Evolutionary conservation across 805 yeast species (phyloP), one percentile per base, ranked within the genome.

Genomic region (Metschnikowia rubicola): DNA sequence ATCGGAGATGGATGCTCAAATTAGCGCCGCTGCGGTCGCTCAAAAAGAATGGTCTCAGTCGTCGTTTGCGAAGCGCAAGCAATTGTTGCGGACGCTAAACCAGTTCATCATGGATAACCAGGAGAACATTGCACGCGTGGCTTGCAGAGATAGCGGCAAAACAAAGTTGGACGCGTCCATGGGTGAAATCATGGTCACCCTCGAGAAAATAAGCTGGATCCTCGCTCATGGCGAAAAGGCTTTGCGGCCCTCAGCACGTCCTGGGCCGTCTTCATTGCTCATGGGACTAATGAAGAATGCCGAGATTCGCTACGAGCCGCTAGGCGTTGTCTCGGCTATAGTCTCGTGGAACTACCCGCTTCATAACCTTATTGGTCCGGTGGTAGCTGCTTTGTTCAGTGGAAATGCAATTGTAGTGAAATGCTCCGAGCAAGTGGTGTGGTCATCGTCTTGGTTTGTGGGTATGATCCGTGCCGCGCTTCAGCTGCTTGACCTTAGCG

Each of bases 281-380:
- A 83, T 94, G 85, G 82, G 83, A 43, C 58, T 69, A 50, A 89
- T 92, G 74, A 94, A 94, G 64, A 85, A 85, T 46, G 98, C 97
- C 4, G 94, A 92, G 66, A 92, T 94, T 13, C 76, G 95, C 53
- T 94, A 94, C 65, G 96, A 91, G 65, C 98, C 99, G 0, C 67
- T 92, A 46, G 94, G 94, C 7, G 86, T 84, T 11, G 92, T 92
- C 26, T 79, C 95, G 8, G 96, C 98, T 0, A 73, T 94, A 50
- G 88, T 94, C 1, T 88, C 96, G 3, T 94, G 99, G 99, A 94
- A 94, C 62, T 94, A 94, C 64, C 99, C 99, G 0, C 84, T 94
- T 66, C 99, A 94, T 64, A 94, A 94, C 65, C 70, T 91, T 43
- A 68, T 94, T 75, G 97, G 97, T 3, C 99, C 99, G 1, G 75